Evolutionary conservation across 768 basidiomycete species (phyloP).

Genomic region (Suillus bovinus): DNA sequence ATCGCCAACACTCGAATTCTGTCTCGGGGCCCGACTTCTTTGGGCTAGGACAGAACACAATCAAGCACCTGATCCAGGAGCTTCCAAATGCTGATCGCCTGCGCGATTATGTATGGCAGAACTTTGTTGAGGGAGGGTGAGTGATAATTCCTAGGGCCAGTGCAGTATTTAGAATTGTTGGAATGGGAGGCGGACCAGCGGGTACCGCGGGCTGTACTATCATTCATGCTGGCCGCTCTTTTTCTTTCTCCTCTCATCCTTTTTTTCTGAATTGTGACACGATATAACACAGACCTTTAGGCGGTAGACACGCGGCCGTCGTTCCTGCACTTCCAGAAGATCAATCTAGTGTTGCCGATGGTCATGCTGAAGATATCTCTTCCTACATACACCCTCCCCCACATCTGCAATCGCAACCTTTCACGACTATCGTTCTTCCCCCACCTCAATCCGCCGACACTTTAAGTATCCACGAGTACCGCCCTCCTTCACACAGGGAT

Average conservation of each 20-base stretch:
- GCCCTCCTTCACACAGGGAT: constrained; percentile 26
- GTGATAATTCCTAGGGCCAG: constrained; percentile 29
- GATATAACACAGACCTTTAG: constrained; percentile 58
- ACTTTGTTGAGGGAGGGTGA: constrained; percentile 84
- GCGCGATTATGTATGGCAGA: constrained; percentile 85
- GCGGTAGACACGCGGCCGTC: constrained; percentile 81
- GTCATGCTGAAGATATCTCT: constrained; percentile 24
- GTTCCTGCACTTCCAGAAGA: constrained; percentile 81
- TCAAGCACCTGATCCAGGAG: constrained; percentile 90
- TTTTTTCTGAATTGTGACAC: constrained; percentile 33
- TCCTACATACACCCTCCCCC: constrained; percentile 22
- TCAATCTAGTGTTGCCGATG: constrained; percentile 33
- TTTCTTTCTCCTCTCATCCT: constrained; percentile 27
- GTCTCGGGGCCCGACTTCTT: constrained; percentile 91
- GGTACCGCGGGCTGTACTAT: neutral
- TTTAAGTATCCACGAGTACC: constrained; percentile 34
- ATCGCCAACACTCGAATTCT: constrained; percentile 82
- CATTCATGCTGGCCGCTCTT: constrained; percentile 18
- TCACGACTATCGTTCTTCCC: constrained; percentile 34
- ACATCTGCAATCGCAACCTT: constrained; percentile 25
- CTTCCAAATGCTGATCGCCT: constrained; percentile 70
- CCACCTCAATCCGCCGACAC: constrained; percentile 28
- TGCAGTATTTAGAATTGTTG: constrained; percentile 3
- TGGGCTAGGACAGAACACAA: constrained; percentile 83
- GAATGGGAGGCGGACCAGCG: constrained; percentile 4